Conservation (phyloP, 306 rosid species). For the Ormosia emarginata region DNA sequence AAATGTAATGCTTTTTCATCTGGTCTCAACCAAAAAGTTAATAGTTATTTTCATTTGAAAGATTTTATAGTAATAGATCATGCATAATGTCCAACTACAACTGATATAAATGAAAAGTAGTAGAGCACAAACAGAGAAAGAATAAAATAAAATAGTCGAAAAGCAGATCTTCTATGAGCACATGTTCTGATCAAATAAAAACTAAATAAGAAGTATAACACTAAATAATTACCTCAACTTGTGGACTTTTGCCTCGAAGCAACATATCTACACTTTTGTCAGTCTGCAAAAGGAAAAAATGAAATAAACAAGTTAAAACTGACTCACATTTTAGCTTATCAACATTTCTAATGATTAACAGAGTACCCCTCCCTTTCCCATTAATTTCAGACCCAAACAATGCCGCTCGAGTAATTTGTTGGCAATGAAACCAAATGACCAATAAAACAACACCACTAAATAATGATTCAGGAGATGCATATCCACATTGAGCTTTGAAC, state of each 20-base stretch:
- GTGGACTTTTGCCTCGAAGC: slow-evolving; percentile 56
- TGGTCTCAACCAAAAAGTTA: not conserved
- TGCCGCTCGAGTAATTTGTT: not conserved
- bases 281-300: slow-evolving; percentile 40
- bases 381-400: not conserved
- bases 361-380: not conserved
- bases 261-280: slow-evolving; percentile 68
- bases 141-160: not conserved
- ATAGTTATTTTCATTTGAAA: not conserved
- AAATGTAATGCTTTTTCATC: not conserved
- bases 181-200: slow-evolving; percentile 12
- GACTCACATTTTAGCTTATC: not conserved
- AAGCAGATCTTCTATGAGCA: not conserved
- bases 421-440: not conserved
- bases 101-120: not conserved
- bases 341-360: not conserved
- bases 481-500: not conserved
- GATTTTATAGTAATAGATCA: not conserved
- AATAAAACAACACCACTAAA: not conserved
- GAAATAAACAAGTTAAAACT: slow-evolving; percentile 7
- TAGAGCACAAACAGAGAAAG: not conserved
- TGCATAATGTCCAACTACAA: slow-evolving; percentile 5
- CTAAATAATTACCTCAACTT: slow-evolving; percentile 58
- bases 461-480: not conserved
- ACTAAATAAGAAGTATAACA: not conserved